Conservation (phyloP, 129 eudicot species). For the Oenanthe sinensis region DNA sequence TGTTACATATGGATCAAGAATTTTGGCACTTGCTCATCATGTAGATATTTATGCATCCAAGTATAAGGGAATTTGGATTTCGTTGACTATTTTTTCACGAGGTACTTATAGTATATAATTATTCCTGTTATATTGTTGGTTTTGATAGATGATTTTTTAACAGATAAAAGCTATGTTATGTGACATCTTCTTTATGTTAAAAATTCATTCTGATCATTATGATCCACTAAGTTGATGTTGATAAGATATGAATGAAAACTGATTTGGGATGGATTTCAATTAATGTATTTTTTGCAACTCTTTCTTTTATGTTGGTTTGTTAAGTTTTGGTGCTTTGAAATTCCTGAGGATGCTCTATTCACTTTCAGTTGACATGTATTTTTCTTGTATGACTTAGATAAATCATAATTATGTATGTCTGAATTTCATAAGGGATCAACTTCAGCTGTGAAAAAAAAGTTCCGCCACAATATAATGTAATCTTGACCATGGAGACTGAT, state of each 20-base stretch:
- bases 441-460: neutral
- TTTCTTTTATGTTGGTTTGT: neutral
- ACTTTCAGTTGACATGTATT: neutral
- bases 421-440: neutral
- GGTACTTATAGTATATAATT: slow-evolving; percentile 8
- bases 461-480: neutral
- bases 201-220: neutral
- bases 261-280: neutral
- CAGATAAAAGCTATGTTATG: neutral
- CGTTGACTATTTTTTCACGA: slow-evolving; percentile 19
- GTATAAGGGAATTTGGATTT: slow-evolving; percentile 36
- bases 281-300: neutral
- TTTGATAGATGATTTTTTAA: neutral
- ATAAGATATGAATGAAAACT: neutral
- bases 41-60: slow-evolving; percentile 21
- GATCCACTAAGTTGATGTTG: neutral
- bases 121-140: neutral
- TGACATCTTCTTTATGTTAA: neutral
- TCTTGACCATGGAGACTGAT: neutral
- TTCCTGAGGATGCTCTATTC: neutral
- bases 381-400: neutral
- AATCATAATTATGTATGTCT: neutral
- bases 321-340: neutral
- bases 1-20: slow-evolving; percentile 30
- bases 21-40: slow-evolving; percentile 17